Base-by-base conservation (phyloP, 2,329 filamentous ascomycete species). In the Catunica adiposa region DNA sequence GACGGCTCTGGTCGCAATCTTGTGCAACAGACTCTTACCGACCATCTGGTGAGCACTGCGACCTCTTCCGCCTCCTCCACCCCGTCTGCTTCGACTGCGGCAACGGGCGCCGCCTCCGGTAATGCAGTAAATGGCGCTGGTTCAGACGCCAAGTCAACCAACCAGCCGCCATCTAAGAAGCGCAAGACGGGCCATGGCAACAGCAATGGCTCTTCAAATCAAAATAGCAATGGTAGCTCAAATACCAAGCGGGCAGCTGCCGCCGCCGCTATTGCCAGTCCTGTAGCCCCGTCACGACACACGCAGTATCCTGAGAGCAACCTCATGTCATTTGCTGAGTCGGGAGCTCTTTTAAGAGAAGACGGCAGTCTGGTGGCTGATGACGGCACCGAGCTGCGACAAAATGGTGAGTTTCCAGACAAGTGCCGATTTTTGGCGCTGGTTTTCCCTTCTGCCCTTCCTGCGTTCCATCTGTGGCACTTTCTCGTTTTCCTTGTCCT, bases 271-370 rank as follows among this genome's bases (percentile, higher is more conserved):
- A 22, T n/a, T 44, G 40, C 40, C 20, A 17, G 15, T 44, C 40
- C 3, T 44, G 40, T n/a, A n/a, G 20, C 15, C n/a, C 40, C n/a
- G 20, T 44, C 40, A 22, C 56, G 46, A 14, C 56, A 55, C 26
- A 54, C 40, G 6, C 51, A 44, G 22, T 57, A 53, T 26, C 74
- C 78, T 60, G 82, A 88, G 64, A 84, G 86, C 54, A 96, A 94
- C 68, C 83, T 97, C 81, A 78, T 96, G 71, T 88, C 79, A 46
- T 97, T 97, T 69, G 83, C 87, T 60, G 80, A 80, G 59, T 80
- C 77, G 64, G 78, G 80, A 57, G 79, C 78, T 52, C 76, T 75
- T 57, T 75, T 89, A 57, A 83, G 84, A 63, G 53, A 58, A 17
- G 76, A 89, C 63, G 86, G 86, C 56, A 83, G 83, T 65, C 76